Conservation (phyloP, 306 rosid species). For the Lathyrus sativus region DNA sequence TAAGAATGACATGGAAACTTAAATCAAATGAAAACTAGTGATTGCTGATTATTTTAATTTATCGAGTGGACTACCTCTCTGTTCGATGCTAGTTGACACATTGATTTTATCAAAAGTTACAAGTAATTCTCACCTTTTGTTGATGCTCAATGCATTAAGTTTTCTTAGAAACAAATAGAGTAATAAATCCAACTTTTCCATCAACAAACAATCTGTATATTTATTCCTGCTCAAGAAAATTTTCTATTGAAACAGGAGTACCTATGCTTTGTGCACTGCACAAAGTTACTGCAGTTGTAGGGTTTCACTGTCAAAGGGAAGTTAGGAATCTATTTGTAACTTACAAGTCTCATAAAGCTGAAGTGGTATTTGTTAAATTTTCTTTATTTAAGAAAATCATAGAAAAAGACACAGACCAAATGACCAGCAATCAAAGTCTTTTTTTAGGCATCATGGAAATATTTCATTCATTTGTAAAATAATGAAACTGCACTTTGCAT, state of each 20-base stretch:
- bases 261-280: not conserved
- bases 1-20: not conserved
- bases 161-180: not conserved
- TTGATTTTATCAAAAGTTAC: not conserved
- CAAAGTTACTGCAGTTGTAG: not conserved
- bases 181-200: too few relatives aligned
- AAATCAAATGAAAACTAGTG: not conserved
- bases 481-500: not conserved
- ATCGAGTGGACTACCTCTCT: not conserved
- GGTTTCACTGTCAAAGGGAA: not conserved
- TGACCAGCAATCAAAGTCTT: not conserved
- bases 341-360: not conserved
- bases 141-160: not conserved
- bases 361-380: not conserved
- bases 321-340: not conserved
- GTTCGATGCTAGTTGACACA: not conserved
- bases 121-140: not conserved
- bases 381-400: conserved; percentile 18
- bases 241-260: not conserved
- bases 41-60: not conserved
- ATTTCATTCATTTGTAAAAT: not conserved
- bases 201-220: too few relatives aligned
- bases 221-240: too few relatives aligned
- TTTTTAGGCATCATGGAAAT: not conserved
- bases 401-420: not conserved